phyloP scores from a whole-genome alignment of 1,284 basidiomycete species.

The Irpex rosettiformis region DNA sequence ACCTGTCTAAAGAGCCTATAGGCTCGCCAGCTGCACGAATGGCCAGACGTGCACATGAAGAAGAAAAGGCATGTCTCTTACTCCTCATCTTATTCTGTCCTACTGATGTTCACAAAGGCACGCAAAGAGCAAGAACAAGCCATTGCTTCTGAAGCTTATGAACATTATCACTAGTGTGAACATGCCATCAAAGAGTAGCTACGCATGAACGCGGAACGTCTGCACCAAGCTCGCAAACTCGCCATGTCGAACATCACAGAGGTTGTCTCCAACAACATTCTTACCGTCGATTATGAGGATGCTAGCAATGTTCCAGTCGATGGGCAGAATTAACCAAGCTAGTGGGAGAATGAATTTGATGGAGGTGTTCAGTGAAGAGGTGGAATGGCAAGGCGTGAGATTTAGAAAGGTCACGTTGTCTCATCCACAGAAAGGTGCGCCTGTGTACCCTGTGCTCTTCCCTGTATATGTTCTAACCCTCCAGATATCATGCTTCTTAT shows the following conservation, averaged over 20 bases:
- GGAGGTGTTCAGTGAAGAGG: constrained; percentile 55
- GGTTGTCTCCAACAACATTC: constrained; percentile 41
- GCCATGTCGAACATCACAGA: constrained; percentile 68
- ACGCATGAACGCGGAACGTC: constrained; percentile 53
- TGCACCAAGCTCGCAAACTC: constrained; percentile 53
- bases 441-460: background rate
- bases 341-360: constrained; percentile 36
- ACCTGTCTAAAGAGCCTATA: constrained; percentile 52
- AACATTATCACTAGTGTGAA: constrained; percentile 43
- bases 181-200: constrained; percentile 62
- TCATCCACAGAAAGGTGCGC: constrained; percentile 57
- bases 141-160: constrained; percentile 43
- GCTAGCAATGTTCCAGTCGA: constrained; percentile 27
- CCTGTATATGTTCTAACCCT: no score
- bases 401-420: constrained; percentile 69
- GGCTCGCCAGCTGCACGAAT: constrained; percentile 74
- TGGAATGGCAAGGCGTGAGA: constrained; percentile 52
- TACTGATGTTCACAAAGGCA: no score
- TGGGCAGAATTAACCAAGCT: background rate
- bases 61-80: constrained; percentile 45
- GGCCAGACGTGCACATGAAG: constrained; percentile 63
- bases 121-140: constrained; percentile 47
- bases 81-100: no score
- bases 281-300: constrained; percentile 37
- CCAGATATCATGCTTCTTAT: no score